Percentiles rank a stretch among this genome's conserved stretches.
Evolutionary conservation across 139 green algal genomes (phyloP).

Genomic region (Microglena sp.): DNA sequence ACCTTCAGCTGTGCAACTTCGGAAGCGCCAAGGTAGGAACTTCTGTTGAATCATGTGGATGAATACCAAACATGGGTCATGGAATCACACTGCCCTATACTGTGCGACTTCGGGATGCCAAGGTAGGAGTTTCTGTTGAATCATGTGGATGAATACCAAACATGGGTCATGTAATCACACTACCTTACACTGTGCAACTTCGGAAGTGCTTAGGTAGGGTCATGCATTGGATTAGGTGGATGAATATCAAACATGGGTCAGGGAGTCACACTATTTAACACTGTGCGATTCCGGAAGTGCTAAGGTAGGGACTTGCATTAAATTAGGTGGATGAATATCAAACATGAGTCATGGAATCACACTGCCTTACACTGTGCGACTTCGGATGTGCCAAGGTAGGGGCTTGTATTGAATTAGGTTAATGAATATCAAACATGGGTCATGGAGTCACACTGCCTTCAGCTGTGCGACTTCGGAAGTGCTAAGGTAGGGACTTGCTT

Average conservation of each 20-base stretch:
- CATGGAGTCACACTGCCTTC: conserved; percentile 75
- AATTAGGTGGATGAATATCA: conserved; percentile 40
- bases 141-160: too few relatives aligned
- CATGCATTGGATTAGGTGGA: too few relatives aligned
- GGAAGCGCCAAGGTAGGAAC: not conserved
- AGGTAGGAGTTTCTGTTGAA: too few relatives aligned
- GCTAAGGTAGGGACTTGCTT: not conserved
- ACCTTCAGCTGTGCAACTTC: conserved; percentile 48
- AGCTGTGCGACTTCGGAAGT: conserved; percentile 19
- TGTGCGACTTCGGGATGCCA: too few relatives aligned
- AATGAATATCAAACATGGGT: too few relatives aligned
- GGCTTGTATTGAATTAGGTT: conserved; percentile 66
- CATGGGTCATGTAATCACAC: too few relatives aligned
- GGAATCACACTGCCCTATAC: conserved; percentile 83
- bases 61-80: too few relatives aligned
- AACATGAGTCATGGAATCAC: too few relatives aligned
- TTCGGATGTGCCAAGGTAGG: conserved; percentile 95
- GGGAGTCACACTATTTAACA: conserved; percentile 85
- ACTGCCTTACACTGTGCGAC: conserved; percentile 96
- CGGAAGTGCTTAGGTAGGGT: conserved; percentile 75
- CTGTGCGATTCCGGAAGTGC: conserved; percentile 95
- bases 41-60: not conserved
- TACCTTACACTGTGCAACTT: conserved; percentile 99
- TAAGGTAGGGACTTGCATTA: conserved; percentile 81
- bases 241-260: too few relatives aligned